Base-by-base conservation (phyloP, 352 stramenopile species). In the Phytophthora idaei region DNA sequence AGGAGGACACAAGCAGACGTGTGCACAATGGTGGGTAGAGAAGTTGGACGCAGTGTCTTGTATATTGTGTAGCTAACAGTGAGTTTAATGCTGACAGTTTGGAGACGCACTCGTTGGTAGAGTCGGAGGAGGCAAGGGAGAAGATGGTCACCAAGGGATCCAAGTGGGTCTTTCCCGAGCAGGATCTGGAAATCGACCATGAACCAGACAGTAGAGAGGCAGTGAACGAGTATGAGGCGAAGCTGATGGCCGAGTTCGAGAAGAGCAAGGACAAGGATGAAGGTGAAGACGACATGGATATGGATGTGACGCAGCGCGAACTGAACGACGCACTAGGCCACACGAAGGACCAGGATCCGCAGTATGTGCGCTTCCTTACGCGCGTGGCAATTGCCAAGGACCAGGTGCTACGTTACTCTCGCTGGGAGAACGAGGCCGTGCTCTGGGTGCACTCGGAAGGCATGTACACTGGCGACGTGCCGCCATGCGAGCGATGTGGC, bases 371-470 rank as follows among this genome's bases (percentile, higher is more conserved):
- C 28, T 95, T 96, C 67, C 83, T 95, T 27, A 93, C 84, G 17
- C 85, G 89, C 29, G 75, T 96, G n/a, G 82, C 83, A 49, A 53
- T 95, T 5, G 87, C 85, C 4, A 95, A 93, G 44, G 82, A 93
- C 59, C 89, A 96, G 51, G 85, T 95, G 37, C 73, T 96, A 49
- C 89, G 89, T 12, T 98, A 98, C 70, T 84, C 79, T 37, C 90
- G 93, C 17, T 98, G 95, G 95, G 73, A 95, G 42, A 71, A 91
- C 10, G 62, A 86, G 9, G 81, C 79, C 27, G 85, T 93, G 52
- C 76, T 98, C 7, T 98, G 94, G 94, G 83, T 98, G 25, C 84
- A 95, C 52, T 90, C 84, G 14, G 57, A 85, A 32, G 69, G 82
- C 49, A 87, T 79, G 5, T 42, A 81, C 6, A 69, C 62, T 10